These are phyloP conservation scores for Pyrus betulifolia DNA, from an alignment of 306 rosid genomes.

Conservation along the genomic window DNA sequence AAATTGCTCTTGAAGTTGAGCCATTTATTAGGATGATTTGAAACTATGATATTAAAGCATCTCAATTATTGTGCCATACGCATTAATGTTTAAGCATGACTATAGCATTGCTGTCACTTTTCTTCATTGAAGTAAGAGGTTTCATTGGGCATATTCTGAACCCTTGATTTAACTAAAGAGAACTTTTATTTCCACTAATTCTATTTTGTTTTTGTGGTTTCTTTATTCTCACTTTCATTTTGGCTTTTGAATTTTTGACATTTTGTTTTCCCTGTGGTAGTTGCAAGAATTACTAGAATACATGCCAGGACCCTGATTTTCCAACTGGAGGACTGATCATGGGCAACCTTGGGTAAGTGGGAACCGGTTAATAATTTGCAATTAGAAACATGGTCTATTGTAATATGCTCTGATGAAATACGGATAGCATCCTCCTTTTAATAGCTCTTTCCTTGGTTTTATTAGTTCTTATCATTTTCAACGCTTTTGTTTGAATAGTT, in stretches of 20 bases:
- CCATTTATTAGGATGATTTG: neutral
- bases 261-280: constrained; percentile 39
- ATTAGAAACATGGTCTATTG: neutral
- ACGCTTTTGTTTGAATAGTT: neutral
- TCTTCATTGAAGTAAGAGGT: neutral
- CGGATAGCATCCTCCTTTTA: neutral
- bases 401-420: neutral
- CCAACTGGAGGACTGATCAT: constrained; percentile 97
- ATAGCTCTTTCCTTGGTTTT: neutral
- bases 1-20: neutral
- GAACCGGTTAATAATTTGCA: neutral
- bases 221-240: neutral
- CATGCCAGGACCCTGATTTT: constrained; percentile 99
- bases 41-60: neutral
- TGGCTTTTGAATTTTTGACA: neutral
- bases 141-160: neutral
- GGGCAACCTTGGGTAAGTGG: constrained; percentile 88
- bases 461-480: neutral
- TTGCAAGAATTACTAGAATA: constrained; percentile 95
- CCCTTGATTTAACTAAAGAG: neutral
- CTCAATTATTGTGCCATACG: neutral
- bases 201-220: neutral
- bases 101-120: neutral
- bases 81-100: neutral
- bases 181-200: neutral